Base-by-base conservation (phyloP, 495 filamentous ascomycete species). In the Podospora pseudopauciseta region DNA sequence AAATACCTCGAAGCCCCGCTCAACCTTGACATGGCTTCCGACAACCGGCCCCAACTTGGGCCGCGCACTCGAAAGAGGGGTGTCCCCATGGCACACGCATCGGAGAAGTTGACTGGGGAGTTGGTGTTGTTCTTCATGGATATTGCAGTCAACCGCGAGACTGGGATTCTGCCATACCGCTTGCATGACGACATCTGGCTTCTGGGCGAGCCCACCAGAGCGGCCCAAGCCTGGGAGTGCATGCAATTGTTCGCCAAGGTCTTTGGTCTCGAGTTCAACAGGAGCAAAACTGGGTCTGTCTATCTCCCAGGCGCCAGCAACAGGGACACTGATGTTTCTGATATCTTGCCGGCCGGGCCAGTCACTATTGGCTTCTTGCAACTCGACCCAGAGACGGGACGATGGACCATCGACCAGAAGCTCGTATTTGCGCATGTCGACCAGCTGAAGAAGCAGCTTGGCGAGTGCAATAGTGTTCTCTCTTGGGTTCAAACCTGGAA, bases 111-210 rank as follows among this genome's bases (percentile, higher is more conserved):
- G 54, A 82, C 89, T 32, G 87, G 87, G 0, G 89, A 92, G 66
- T 74, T 84, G 1, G 78, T 90, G 7, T 77, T 92, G 0, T 91
- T 90, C 74, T 86, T 85, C 70, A 83, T 91, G 82, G 89, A 92
- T 64, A 86, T 86, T 63, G 82, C 85, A 4, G 83, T 92, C 58
- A 91, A 91, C 61, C 84, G 88, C 64, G 72, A 77, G 57, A 84
- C 88, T 0, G 77, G 85, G 3, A 79, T 82, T 26, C 80, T 86
- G 34, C 78, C 91, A 3, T 90, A 90, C 67, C 86, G 89, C 0
- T 75, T 90, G 20, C 86, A 90, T 68, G 89, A 91, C 71, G 89
- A 92, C 72, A 83, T 92, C 64, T 91, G 88, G 88, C 83, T 91
- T 65, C 88, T 87, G 79, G 84, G 86, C n/a, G 76, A 86, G 23